These are phyloP conservation scores for Saksenaea vasiformis DNA, from an alignment of 371 early-diverging fungal species.

Conservation along the genomic window DNA sequence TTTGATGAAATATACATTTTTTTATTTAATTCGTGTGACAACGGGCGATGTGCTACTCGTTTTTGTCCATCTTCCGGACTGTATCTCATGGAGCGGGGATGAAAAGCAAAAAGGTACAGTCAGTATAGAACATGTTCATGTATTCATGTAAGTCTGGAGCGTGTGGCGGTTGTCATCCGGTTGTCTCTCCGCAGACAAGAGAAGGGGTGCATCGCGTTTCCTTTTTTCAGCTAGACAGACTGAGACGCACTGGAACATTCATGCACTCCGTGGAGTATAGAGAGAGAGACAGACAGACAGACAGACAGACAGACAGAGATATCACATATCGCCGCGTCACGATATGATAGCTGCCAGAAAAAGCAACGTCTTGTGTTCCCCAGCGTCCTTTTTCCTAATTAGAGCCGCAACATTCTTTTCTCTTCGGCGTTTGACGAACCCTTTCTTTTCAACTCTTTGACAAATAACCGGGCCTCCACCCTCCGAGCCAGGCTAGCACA, in stretches of 20 bases:
- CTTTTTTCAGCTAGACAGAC: not conserved
- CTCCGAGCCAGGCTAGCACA: conserved; percentile 2
- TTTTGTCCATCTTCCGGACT: too few relatives aligned
- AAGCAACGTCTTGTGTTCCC: conserved; percentile 7
- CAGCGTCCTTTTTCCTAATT: not conserved
- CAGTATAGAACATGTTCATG: too few relatives aligned
- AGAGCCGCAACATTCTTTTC: conserved; percentile 4
- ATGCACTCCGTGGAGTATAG: conserved; percentile 6
- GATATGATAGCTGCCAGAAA: not conserved
- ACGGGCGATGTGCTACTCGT: too few relatives aligned
- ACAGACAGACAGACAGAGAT: too few relatives aligned
- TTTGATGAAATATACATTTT: too few relatives aligned
- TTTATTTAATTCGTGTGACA: too few relatives aligned
- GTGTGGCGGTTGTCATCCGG: not conserved
- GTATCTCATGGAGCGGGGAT: too few relatives aligned
- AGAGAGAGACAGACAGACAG: too few relatives aligned
- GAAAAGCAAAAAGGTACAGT: too few relatives aligned
- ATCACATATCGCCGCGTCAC: not conserved
- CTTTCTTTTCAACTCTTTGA: not conserved
- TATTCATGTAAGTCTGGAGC: not conserved
- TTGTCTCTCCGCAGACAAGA: not conserved
- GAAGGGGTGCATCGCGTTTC: conserved; percentile 4
- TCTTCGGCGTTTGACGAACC: conserved; percentile 4
- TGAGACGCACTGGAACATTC: conserved; percentile 2
- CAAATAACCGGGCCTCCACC: not conserved